These are phyloP conservation scores for Papiliotrema terrestris DNA, from an alignment of 1,284 basidiomycete species.

Conservation along the genomic window DNA sequence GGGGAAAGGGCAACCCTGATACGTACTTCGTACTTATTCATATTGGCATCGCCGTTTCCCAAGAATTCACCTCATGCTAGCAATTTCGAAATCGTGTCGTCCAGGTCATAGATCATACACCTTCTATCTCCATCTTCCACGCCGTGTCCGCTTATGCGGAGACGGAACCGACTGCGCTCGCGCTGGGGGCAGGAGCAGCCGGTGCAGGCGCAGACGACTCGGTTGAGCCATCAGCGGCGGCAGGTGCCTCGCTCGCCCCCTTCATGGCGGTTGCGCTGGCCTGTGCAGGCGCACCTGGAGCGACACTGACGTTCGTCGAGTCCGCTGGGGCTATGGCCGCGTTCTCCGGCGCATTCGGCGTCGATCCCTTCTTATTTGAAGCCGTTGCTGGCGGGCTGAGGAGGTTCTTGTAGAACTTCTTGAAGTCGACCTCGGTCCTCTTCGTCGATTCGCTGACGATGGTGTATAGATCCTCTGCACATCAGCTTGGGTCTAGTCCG, in stretches of 20 bases:
- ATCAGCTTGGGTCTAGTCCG: background rate
- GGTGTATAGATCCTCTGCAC: slow-evolving; percentile 18
- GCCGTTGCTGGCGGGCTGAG: background rate
- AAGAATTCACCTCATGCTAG: too few relatives aligned
- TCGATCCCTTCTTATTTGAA: background rate
- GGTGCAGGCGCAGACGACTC: too few relatives aligned
- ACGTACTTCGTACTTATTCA: too few relatives aligned
- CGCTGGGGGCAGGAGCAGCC: too few relatives aligned
- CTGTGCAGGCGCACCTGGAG: background rate
- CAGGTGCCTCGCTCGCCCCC: background rate
- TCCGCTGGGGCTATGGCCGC: background rate
- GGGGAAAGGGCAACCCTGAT: too few relatives aligned
- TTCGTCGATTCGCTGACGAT: slow-evolving; percentile 16
- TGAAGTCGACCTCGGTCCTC: slow-evolving; percentile 9
- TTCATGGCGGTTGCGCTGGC: background rate
- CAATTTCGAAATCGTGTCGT: too few relatives aligned
- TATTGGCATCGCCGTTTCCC: too few relatives aligned
- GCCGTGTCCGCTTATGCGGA: too few relatives aligned
- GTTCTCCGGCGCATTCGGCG: background rate
- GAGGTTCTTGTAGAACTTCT: slow-evolving; percentile 8
- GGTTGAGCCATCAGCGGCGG: background rate
- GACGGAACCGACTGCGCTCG: too few relatives aligned
- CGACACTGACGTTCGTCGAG: background rate
- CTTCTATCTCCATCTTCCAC: too few relatives aligned
- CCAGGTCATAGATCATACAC: too few relatives aligned